Percentiles rank a stretch among this genome's conserved stretches.
phyloP scores from a whole-genome alignment of 306 rosid species.

The Gastrolobium bilobum region DNA sequence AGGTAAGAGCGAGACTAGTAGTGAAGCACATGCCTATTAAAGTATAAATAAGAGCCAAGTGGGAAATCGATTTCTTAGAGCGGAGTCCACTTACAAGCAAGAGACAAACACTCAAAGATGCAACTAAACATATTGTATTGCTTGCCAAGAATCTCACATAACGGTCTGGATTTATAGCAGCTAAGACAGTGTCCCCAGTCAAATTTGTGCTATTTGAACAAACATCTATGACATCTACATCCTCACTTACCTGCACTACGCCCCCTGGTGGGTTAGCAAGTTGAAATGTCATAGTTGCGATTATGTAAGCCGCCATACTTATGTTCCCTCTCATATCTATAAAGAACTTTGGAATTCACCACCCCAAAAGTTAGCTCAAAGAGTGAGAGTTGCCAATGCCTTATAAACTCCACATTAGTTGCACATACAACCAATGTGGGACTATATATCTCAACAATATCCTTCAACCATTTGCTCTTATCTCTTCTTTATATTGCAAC shows the following conservation, averaged over 20 bases:
- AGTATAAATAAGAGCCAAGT: too few relatives aligned
- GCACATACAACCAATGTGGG: too few relatives aligned
- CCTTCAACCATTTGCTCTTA: too few relatives aligned
- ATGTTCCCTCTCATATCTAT: slow-evolving; percentile 26
- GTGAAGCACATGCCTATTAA: too few relatives aligned
- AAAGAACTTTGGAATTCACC: too few relatives aligned
- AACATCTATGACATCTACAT: fast-evolving
- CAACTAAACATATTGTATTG: slow-evolving; percentile 21
- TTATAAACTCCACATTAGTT: too few relatives aligned
- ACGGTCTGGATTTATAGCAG: fast-evolving
- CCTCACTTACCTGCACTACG: not conserved
- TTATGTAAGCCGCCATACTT: not conserved
- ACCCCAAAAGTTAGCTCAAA: too few relatives aligned
- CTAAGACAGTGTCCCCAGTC: slow-evolving; percentile 1
- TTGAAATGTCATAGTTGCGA: slow-evolving; percentile 37
- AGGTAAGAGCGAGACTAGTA: too few relatives aligned
- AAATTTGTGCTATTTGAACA: too few relatives aligned
- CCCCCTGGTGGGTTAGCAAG: slow-evolving; percentile 27
- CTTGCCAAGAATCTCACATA: not conserved
- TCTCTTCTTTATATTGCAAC: not conserved
- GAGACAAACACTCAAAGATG: not conserved
- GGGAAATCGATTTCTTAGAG: too few relatives aligned
- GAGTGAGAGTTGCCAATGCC: too few relatives aligned
- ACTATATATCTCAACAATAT: too few relatives aligned
- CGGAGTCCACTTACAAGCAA: slow-evolving; percentile 42